Percentiles rank a stretch among this genome's conserved stretches.
These are phyloP conservation scores for Aegle marmelos DNA, from an alignment of 345 rosid genomes.

Conservation along the genomic window DNA sequence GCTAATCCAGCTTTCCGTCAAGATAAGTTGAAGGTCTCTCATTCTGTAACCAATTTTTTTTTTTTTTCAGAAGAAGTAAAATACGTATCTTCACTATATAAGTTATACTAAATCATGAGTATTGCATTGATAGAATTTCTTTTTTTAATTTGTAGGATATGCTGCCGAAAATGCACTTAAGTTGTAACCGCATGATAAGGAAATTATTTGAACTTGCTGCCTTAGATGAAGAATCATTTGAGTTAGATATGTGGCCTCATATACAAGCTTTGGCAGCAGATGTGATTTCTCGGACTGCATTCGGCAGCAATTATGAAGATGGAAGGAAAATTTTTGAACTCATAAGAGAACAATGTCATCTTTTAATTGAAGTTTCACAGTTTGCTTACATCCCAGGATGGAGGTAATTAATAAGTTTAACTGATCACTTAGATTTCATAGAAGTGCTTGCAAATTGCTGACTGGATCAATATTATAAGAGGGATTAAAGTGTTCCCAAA, in stretches of 20 bases:
- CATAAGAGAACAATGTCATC: constrained; percentile 20
- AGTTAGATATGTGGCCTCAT: background rate
- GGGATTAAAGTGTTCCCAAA: no score
- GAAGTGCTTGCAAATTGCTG: no score
- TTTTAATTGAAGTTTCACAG: background rate
- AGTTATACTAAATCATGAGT: background rate
- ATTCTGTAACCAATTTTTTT: background rate
- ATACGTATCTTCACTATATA: no score
- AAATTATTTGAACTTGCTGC: background rate
- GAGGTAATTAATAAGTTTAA: constrained; percentile 27
- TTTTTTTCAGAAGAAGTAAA: background rate
- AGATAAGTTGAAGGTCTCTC: background rate
- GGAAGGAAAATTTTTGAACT: constrained; percentile 42
- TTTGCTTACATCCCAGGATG: constrained; percentile 35
- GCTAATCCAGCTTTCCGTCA: constrained; percentile 2
- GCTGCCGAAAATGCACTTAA: constrained; percentile 25
- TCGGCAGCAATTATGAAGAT: constrained; percentile 47
- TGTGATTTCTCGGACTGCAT: constrained; percentile 28
- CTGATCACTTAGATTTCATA: background rate
- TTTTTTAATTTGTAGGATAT: constrained; percentile 18
- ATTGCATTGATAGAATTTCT: background rate
- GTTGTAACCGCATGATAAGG: constrained; percentile 29
- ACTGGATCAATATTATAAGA: no score
- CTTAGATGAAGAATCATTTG: background rate
- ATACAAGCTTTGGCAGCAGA: background rate